Evolutionary conservation across 2,329 filamentous ascomycete genomes (phyloP).

Genomic region (Pseudogymnoascus sp.): DNA sequence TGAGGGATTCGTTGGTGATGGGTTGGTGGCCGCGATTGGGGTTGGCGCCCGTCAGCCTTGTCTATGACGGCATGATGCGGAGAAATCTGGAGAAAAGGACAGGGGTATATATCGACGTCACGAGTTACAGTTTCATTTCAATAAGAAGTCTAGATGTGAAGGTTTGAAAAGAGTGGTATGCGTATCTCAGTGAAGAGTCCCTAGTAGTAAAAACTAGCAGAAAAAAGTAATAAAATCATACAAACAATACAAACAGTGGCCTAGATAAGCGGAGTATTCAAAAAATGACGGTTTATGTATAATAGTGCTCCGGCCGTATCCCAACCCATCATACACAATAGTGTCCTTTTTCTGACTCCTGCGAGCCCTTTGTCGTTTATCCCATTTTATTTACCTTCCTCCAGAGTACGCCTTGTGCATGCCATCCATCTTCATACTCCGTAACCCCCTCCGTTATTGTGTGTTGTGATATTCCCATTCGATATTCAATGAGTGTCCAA

Average conservation of each 20-base stretch:
- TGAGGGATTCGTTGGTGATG: background rate
- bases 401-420: constrained; percentile 7
- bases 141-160: background rate
- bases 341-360: constrained; percentile 6
- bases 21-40: background rate
- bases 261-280: background rate
- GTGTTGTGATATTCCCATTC: background rate
- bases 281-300: background rate
- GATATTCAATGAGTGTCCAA: background rate
- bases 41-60: constrained; percentile 6
- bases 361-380: constrained; percentile 5
- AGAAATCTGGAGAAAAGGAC: background rate
- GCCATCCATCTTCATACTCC: constrained; percentile 6
- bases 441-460: background rate
- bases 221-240: background rate
- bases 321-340: constrained; percentile 2
- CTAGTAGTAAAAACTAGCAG: background rate
- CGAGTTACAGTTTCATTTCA: background rate
- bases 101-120: background rate
- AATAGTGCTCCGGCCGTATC: background rate
- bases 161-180: background rate
- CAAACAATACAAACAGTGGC: background rate
- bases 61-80: background rate
- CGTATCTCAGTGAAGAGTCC: background rate
- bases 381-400: constrained; percentile 4